Base-by-base conservation (phyloP, 768 basidiomycete genomes). In the Lactarius trivialis region DNA sequence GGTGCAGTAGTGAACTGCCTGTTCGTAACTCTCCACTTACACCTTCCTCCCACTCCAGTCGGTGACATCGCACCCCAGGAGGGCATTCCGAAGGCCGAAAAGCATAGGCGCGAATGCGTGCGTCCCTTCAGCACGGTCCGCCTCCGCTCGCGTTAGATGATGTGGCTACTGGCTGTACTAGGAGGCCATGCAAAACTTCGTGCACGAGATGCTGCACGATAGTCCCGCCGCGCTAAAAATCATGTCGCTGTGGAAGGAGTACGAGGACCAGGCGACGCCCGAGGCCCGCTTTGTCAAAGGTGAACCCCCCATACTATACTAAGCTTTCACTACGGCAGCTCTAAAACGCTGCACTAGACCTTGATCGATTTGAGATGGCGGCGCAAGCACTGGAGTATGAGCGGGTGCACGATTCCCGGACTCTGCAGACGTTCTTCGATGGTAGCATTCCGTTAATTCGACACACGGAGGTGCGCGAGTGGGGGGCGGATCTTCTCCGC, bases 41-140 rank as follows among this genome's bases (percentile, higher is more conserved):
- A 3, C 54, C 50, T 17, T n/a, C 32, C 2, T 15, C 2, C 43
- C 37, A 4, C n/a, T 34, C 11, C 69, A 86, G 96, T 98, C 6
- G 96, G 96, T 5, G 96, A 98, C 70, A 98, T 98, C 61, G 81
- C 93, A 0, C 96, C 96, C 0, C 80, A 85, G 24, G 94, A 98
- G 71, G 88, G 90, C 0, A 87, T 99, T 15, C 73, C 89, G 0
- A 90, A 91, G 68, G 78, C 79, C 2, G 88, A 91, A 70, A 99
- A 99, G 74, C 80, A 78, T 43, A 77, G 81, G 9, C 78, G 91
- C 14, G 93, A 96, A 77, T 77, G 80, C 39, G 91, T 88, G 36
- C 32, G 82, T 63, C 15, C 37, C 28, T 14, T 7, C 39, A 11
- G 28, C 30, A 2, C 43, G 14, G 45, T 32, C 37, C 37, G 34